Evolutionary conservation across 2,329 filamentous ascomycete species (phyloP), one percentile per base, ranked within the genome.

Genomic region (Claviceps paspali): DNA sequence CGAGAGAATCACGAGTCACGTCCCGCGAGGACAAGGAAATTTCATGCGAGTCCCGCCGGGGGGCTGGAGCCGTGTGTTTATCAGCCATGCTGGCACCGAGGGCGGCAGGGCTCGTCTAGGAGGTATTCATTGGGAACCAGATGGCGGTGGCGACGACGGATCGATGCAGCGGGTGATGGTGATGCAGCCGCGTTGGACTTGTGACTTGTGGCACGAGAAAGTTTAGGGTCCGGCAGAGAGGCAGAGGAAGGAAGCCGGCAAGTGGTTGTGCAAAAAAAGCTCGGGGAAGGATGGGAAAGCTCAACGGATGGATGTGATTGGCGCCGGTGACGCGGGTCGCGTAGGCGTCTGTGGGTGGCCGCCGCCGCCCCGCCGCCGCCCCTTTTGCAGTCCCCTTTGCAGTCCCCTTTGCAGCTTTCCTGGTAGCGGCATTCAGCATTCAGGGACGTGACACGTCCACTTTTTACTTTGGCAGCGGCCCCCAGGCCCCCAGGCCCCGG

Each of bases 1-100:
- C 85, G 47, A 98, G 77, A 26, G 87, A 95, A 53, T 93, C 84
- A 47, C 88, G 77, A 29, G 82, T 84, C 44, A 83, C 76, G 54
- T 83, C 75, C 43, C 78, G 69, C 34, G 81, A 75, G 35, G 79
- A 79, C 49, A 93, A 68, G 40, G 83, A 87, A 43, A 95, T 69
- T 56, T 94, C 87, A 65, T 95, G 87, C 34, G 81, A 85, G 60
- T 87, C 78, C 46, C 70, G 63, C 38, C 23, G 19, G 33, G 56
- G 52, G 47, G 44, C 52, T 45, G 45, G 42, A 30, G 49, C 40
- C 35, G 42, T 33, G 31, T 40, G 43, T 30, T 46, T 45, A 38
- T 52, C 49, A 32, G 49, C 41, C 52, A 54, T 54, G 39, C 39
- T 44, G 46, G 33, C 36, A 39, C 41, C 33, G 43, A 33, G 29